Percentiles rank a stretch among this genome's conserved stretches.
These are phyloP conservation scores for Bruguiera sexangula DNA, from an alignment of 345 rosid species.

Conservation along the genomic window DNA sequence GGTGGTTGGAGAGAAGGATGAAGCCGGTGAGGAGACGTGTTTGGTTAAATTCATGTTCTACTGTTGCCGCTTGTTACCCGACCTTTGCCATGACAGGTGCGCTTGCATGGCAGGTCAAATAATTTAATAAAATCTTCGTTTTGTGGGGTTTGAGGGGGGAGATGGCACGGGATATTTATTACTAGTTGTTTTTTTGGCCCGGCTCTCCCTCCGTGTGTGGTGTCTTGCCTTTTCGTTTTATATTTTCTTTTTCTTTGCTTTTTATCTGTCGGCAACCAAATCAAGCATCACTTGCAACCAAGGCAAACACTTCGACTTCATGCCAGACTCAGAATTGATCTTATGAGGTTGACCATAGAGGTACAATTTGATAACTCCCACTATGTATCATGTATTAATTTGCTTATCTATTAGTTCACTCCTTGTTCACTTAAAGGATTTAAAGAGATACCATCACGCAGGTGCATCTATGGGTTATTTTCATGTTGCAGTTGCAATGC, in stretches of 20 bases:
- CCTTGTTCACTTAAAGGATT: no score
- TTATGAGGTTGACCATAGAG: background rate
- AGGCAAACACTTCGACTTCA: background rate
- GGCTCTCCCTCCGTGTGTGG: slow-evolving; percentile 36
- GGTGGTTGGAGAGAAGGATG: background rate
- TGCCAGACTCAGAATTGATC: background rate
- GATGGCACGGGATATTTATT: slow-evolving; percentile 35
- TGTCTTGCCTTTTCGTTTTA: background rate
- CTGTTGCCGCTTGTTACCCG: background rate
- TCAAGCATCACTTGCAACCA: background rate
- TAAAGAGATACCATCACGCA: no score
- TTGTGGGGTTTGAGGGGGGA: slow-evolving; percentile 25
- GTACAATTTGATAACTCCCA: no score
- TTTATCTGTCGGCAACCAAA: background rate
- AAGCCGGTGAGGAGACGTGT: background rate
- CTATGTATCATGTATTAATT: no score
- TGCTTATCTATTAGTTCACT: no score
- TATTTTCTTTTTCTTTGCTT: no score
- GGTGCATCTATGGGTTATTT: no score
- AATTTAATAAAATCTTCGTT: slow-evolving; percentile 16
- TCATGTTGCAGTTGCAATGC: no score
- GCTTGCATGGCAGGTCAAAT: slow-evolving; percentile 42
- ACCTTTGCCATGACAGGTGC: slow-evolving; percentile 42
- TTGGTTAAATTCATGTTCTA: background rate
- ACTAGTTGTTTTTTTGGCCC: slow-evolving; percentile 12